These are phyloP conservation scores for Leccinum incarnatum DNA, from an alignment of 768 basidiomycete genomes.

Conservation along the genomic window DNA sequence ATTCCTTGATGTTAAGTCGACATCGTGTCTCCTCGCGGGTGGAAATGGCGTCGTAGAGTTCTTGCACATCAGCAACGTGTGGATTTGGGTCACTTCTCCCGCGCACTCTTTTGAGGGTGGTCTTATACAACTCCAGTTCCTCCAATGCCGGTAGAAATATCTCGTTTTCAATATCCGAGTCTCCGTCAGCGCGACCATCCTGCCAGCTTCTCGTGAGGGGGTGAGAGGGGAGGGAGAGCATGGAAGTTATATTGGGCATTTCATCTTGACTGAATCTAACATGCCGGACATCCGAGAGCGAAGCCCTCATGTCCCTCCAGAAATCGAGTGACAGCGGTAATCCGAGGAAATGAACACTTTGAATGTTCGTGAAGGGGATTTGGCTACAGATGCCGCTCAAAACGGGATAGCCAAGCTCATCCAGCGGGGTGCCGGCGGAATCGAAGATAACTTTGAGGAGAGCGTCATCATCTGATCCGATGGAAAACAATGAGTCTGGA, in stretches of 20 bases:
- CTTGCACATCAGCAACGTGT: too few species aligned
- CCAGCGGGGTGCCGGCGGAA: fast-evolving
- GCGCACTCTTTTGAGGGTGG: not conserved
- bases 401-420: not conserved
- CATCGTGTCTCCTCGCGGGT: not conserved
- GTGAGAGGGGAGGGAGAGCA: not conserved
- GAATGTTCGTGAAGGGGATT: not conserved
- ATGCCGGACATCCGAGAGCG: not conserved
- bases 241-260: not conserved
- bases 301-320: not conserved
- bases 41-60: not conserved
- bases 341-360: not conserved
- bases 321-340: not conserved
- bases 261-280: not conserved
- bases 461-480: not conserved
- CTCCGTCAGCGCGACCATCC: not conserved
- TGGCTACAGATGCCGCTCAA: not conserved
- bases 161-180: not conserved
- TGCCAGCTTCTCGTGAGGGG: not conserved
- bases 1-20: not conserved
- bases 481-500: not conserved
- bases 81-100: too few species aligned
- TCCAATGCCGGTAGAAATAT: not conserved
- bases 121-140: not conserved
- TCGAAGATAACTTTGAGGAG: not conserved